phyloP scores from a whole-genome alignment of 495 filamentous ascomycete species.

The Trichoderma parareesei region DNA sequence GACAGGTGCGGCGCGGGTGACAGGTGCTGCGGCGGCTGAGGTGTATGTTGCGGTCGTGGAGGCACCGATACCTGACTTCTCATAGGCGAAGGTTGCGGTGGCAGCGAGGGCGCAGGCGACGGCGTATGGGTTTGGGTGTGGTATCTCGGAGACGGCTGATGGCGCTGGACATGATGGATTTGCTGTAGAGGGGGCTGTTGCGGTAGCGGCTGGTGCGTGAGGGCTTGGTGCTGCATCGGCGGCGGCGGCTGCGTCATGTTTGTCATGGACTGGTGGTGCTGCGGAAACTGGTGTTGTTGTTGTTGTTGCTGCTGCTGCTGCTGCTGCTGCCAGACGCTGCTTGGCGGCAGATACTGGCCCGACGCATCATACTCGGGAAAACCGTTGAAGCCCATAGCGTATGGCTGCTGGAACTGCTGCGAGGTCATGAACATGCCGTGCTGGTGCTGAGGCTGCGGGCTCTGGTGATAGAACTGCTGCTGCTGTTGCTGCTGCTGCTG shows the following conservation, averaged over 20 bases:
- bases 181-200: slow-evolving; percentile 6
- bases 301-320: not conserved
- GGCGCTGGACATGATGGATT: not conserved
- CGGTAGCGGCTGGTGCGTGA: not conserved
- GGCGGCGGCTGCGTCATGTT: not conserved
- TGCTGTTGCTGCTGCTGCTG: slow-evolving; percentile 7
- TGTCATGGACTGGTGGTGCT: slow-evolving; percentile 7
- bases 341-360: slow-evolving; percentile 1
- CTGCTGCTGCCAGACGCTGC: slow-evolving; percentile 9
- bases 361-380: not conserved
- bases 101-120: slow-evolving; percentile 15
- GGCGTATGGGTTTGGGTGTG: slow-evolving; percentile 10
- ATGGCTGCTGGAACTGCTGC: slow-evolving; percentile 3
- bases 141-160: slow-evolving; percentile 17
- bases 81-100: slow-evolving; percentile 12
- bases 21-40: slow-evolving; percentile 15
- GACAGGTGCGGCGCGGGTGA: slow-evolving; percentile 10
- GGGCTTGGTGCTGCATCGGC: slow-evolving; percentile 5
- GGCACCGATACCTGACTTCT: slow-evolving; percentile 17
- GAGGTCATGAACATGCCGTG: slow-evolving; percentile 1
- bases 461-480: slow-evolving; percentile 8
- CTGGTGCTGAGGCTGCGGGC: not conserved
- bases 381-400: not conserved
- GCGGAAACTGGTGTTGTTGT: not conserved
- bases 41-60: slow-evolving; percentile 11